Evolutionary conservation across 2,329 filamentous ascomycete species (phyloP), one percentile per base, ranked within the genome.

Genomic region (Penicillium sp.): DNA sequence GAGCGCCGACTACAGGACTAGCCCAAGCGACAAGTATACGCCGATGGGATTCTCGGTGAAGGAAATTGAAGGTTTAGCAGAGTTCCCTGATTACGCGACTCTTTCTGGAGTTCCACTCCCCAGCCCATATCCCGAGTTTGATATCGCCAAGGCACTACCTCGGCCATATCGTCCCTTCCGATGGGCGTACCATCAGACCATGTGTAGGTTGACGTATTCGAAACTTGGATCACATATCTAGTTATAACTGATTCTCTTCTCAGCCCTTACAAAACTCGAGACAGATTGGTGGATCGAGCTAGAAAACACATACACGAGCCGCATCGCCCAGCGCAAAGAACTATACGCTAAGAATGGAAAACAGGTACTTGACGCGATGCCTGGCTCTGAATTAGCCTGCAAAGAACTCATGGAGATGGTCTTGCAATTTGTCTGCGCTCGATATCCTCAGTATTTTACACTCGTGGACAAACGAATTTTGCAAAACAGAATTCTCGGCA

Each of bases 371-470:
- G 81, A 88, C 52, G 79, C 80, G 31, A 77, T 92, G 0, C 89
- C 89, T 0, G 90, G 90, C 1, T 88, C 87, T 0, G 88, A 94
- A 63, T 77, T 94, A 0, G 90, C 86, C 0, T 90, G 88, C 68
- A 92, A 91, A 67, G 91, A 96, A 65, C 77, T 94, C 5, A 92
- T 94, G 90, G 91, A 96, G 71, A 92, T 93, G 85, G 81, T 80
- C 2, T 62, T 96, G 3, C 89, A 93, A 60, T 95, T 93, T 61
- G 73, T 93, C n/a, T 89, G 85, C 56, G 80, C 84, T 3, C 81
- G 90, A 3, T 95, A 95, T 65, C 90, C 91, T 0, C 81, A 86
- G 5, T 86, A 88, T 61, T 96, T 96, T 70, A 76, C 77, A 3
- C 68, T 90, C 0, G 63, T 65, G 1, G 75, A 83, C 18, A 81